Base-by-base conservation (phyloP, 2,329 filamentous ascomycete species). In the Monosporascus cannonballus region DNA sequence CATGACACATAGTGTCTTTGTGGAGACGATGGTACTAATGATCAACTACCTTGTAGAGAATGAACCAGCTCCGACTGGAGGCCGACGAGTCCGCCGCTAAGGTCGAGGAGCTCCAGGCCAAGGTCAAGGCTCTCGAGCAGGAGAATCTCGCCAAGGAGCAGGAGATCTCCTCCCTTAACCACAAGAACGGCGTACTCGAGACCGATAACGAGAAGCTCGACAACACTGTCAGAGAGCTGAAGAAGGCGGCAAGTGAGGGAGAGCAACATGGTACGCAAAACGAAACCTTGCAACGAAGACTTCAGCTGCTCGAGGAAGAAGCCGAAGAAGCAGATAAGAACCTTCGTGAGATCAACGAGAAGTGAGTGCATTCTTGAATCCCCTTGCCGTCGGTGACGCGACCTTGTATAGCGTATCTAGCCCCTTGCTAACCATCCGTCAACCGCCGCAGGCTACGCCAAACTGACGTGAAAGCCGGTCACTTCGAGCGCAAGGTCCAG, bases 401-500 rank as follows among this genome's bases (percentile, higher is more conserved):
- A 14, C 11, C 30, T 34, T 34, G 30, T 34, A 34, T 14, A 34
- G 30, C 4, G 30, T 34, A 11, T 34, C 30, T 5, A 34, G 30
- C 30, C 3, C 3, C 14, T 46, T 46, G 20, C 42, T 46, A 25
- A 27, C 22, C 9, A 46, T 24, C 7, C 5, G n/a, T 17, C 20
- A 46, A 25, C 14, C 22, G 17, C 30, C 54, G 52, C 64, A 99
- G 94, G 79, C 90, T 97, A 70, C 92, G 94, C 73, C 92, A 96
- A 79, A 96, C 94, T 77, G 94, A 99, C 73, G 91, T 97, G 77
- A 97, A 97, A 83, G 92, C 93, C 68, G 94, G 93, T 67, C 93
- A 99, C 80, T 97, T 93, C 76, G 94, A 99, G 80, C 94, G 94
- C 77, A 97, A 97, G 82, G 94, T 97, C 64, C 90, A 96, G 76